Evolutionary conservation across 345 rosid species (phyloP).

Genomic region (Syzygium oleosum): DNA sequence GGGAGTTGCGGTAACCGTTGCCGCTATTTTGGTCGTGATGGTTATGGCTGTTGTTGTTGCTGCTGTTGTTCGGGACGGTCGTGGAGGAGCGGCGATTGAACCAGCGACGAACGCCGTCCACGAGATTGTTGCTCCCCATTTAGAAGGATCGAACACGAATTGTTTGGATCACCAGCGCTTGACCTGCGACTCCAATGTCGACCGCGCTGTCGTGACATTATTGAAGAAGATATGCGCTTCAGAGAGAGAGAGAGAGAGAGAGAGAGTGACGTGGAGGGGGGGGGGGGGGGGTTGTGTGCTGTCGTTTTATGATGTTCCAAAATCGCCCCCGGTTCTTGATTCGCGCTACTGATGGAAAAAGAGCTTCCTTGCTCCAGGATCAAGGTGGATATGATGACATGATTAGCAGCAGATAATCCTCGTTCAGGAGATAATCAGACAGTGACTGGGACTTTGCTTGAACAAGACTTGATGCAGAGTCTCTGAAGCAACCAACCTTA

Average conservation of each 20-base stretch:
- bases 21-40: neutral
- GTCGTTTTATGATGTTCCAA: neutral
- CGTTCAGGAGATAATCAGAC: neutral
- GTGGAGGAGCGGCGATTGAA: conserved; percentile 7
- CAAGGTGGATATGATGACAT: neutral
- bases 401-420: neutral
- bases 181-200: neutral
- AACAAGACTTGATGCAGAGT: no score
- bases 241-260: neutral
- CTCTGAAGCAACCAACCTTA: no score
- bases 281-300: neutral
- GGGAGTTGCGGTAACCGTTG: neutral
- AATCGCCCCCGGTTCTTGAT: neutral
- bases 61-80: neutral
- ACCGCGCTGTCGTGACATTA: neutral
- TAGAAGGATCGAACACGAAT: neutral
- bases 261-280: neutral
- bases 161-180: neutral
- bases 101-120: conserved; percentile 10
- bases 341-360: neutral
- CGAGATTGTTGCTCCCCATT: conserved; percentile 6
- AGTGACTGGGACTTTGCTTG: neutral
- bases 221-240: neutral
- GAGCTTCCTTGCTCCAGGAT: neutral
- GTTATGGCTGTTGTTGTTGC: neutral